Evolutionary conservation across 2,329 filamentous ascomycete genomes (phyloP), one percentile per base, ranked within the genome.

Genomic region (Diaporthe citriasiana): DNA sequence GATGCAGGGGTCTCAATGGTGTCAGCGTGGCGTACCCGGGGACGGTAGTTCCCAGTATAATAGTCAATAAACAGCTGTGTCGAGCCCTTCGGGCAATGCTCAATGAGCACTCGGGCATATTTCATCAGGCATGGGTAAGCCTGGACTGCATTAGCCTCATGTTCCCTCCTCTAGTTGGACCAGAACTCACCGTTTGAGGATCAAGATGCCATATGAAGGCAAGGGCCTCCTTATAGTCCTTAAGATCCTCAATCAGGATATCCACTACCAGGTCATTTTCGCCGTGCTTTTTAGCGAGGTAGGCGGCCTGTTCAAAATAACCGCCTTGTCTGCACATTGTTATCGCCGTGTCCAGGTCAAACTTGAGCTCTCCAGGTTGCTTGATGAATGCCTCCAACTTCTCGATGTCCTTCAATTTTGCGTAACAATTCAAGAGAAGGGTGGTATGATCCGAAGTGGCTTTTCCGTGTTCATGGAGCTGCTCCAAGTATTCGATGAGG

Each of bases 361-460:
- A 99, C 79, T 97, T 98, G 55, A 98, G 89, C 78, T 98, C 95
- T 3, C 94, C 95, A 0, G 96, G 95, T 38, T 95, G 95, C 81
- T 97, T 97, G 84, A 99, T 99, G 78, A 99, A 99, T 33, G 93
- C 93, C 80, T 99, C 96, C 9, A 99, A 88, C 84, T 99, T 99
- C 73, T 95, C 93, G 7, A 98, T 96, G 81, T 99, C 97, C 82
- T 99, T 99, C 22, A 98, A 86, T 81, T 99, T 99, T 0, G 97
- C 97, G 81, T 99, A 99, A 83, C 97, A 99, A 81, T 99, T 99
- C 56, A 99, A 86, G 0, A 99, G 87, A 15, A 99, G 86, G 0
- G 97, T 99, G 0, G 97, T 99, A 79, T 99, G 97, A 77, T 99
- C 97, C 1, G 95, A 93, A 2, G 96, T 98, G 0, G 97, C 97